Evolutionary conservation across 495 filamentous ascomycete genomes (phyloP), one percentile per base, ranked within the genome.

Genomic region (Hamigera avellanea): DNA sequence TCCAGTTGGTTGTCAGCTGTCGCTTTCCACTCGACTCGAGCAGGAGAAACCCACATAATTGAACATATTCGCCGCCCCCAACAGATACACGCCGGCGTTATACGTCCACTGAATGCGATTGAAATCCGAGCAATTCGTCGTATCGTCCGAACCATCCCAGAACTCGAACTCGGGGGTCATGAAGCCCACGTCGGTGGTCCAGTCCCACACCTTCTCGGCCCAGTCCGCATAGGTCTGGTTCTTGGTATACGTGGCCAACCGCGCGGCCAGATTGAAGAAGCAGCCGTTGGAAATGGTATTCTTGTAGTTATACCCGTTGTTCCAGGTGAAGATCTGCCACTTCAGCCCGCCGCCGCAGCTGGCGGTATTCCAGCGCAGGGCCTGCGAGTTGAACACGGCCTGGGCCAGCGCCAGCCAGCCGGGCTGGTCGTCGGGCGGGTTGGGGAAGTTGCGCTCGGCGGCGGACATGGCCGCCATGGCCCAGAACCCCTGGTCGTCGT

Each of bases 391-490:
- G 65, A 83, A 86, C 10, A 84, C 83, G 35, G 74, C 80, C 60
- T 88, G 81, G 2, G 81, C 84, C 2, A 91, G 69, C 2, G 75
- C 73, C 17, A 84, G 64, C 81, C 78, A 86, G 40, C 77, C 76
- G 15, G 72, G 78, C 45, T 75, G 45, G 39, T 69, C 57, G 0
- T 4, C 6, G 6, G 34, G 16, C 9, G 47, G 48, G 13, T 70
- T 64, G 39, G 68, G 56, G 32, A 69, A 69, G 19, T 61, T 54
- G 26, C 57, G 44, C 41, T 77, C 73, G 19, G 69, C 70, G 14
- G 70, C 72, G 6, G 62, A 61, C 64, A 77, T 69, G 30, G 70
- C 72, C 1, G 70, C 68, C 37, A 68, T 47, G 8, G 62, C 72
- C 73, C 72, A 77, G 50, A 74, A 74, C 39, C 61, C 61, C 44